Base-by-base conservation (phyloP, 2,329 filamentous ascomycete genomes). In the Neocatenulostroma microsporum region DNA sequence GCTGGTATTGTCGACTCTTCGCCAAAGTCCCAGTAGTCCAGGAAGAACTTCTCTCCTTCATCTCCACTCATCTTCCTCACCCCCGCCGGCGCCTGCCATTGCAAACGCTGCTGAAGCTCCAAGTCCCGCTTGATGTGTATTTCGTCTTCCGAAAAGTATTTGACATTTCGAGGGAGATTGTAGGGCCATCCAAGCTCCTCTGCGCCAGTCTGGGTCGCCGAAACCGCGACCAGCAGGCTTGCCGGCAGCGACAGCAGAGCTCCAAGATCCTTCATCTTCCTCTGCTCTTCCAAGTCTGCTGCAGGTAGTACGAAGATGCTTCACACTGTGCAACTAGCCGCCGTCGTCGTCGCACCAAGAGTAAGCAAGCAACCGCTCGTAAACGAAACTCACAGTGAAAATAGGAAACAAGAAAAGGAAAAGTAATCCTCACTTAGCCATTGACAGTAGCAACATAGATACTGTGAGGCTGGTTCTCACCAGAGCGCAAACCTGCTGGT, bases 31-130 rank as follows among this genome's bases (percentile, higher is more conserved):
- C 64, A 79, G 57, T 85, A 81, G 29, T 83, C 72, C 38, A 79
- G 65, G 47, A 79, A 75, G 55, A 89, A 80, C 69, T 85, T 91
- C 55, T 84, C 80, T 41, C 74, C 74, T 33, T 76, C 73, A 53
- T 86, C 78, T 4, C 69, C 68, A 30, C 76, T 69, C 74, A 88
- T 84, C 55, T 87, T 87, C 54, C 74, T 75, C 37, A 88, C 69
- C 1, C 75, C 82, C 1, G 74, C 71, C 0, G 81, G 81, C 26
- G 49, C 58, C 52, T 62, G 58, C 48, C 46, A 48, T 46, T 47
- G 56, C 36, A 69, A 52, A 43, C 50, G 58, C 46, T 62, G 58
- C 44, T 58, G 59, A 26, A 62, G 57, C 36, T 62, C 55, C 10
- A 64, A 39, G n/a, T 61, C 58, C 21, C 66, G 55, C 40, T 64